Evolutionary conservation across 805 yeast genomes (phyloP), one percentile per base, ranked within the genome.

Genomic region (Wickerhamiella galacta): DNA sequence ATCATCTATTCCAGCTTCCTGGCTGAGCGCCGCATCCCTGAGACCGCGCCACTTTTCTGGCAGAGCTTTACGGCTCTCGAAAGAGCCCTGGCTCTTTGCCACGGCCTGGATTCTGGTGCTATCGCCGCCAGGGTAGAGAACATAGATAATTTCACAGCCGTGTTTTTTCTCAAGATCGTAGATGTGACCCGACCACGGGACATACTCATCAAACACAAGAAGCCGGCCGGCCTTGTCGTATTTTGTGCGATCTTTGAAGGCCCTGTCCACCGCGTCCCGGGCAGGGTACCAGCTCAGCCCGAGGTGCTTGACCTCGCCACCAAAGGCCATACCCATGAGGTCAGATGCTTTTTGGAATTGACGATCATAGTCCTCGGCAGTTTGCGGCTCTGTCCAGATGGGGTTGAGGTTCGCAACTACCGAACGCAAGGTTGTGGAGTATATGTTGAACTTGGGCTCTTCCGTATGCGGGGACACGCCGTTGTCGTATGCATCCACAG

Each of bases 21-120:
- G 61, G 43, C 78, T 69, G 44, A 90, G 65, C 25, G 64, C 78
- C 20, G 79, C 87, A 52, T 90, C 98, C 52, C 98, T 72, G 30
- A 85, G 60, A n/a, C 98, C 98, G 61, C 98, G 71, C 82, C 94
- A 79, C 14, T 71, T 67, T 54, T 79, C 90, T 10, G 95, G 95
- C 38, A 90, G 64, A 20, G 94, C 77, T 54, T 70, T 68, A 59
- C 98, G 72, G 51, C 81, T 79, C 41, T 73, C 78, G 51, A 90
- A 90, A 11, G 92, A 74, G 5, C 76, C 62, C 3, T 78, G 61
- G 20, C 71, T 63, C n/a, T 75, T 64, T n/a, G 94, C 75, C 17
- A 87, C 95, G 4, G 95, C 85, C 30, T 93, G 79, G 31, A 90
- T 70, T 60, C 98, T 71, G 87, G 92, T 81, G 19, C 52, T 54